phyloP scores from a whole-genome alignment of 2,329 filamentous ascomycete genomes.

The Emergomyces orientalis region DNA sequence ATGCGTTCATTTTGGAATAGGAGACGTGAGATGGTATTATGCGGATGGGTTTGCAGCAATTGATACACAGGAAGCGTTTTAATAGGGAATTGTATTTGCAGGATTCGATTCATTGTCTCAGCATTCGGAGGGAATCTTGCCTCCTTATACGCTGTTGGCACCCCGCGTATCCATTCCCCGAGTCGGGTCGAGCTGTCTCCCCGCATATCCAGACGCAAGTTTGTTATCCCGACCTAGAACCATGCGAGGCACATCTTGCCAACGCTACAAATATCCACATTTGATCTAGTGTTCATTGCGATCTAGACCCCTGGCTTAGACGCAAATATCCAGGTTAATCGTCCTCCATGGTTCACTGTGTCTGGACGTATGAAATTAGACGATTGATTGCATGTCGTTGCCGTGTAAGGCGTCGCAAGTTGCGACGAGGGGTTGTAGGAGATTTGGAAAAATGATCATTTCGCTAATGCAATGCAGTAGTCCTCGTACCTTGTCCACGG shows the following conservation, averaged over 20 bases:
- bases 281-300: neutral
- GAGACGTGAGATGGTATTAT: conserved; percentile 29
- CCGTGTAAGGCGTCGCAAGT: neutral
- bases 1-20: conserved; percentile 4
- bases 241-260: neutral
- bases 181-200: neutral
- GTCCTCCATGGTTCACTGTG: neutral
- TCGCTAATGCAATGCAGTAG: no score
- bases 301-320: neutral
- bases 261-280: neutral
- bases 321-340: neutral
- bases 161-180: neutral
- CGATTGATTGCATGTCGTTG: no score
- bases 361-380: no score
- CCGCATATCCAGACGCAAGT: neutral
- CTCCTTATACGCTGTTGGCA: neutral
- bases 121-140: no score
- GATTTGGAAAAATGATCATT: no score
- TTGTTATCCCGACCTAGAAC: neutral
- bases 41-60: no score
- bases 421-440: neutral
- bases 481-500: no score
- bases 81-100: neutral
- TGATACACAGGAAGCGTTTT: neutral
- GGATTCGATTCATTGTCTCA: conserved; percentile 34